phyloP scores from a whole-genome alignment of 2,329 filamentous ascomycete species.

The Thyridium curvatum region DNA sequence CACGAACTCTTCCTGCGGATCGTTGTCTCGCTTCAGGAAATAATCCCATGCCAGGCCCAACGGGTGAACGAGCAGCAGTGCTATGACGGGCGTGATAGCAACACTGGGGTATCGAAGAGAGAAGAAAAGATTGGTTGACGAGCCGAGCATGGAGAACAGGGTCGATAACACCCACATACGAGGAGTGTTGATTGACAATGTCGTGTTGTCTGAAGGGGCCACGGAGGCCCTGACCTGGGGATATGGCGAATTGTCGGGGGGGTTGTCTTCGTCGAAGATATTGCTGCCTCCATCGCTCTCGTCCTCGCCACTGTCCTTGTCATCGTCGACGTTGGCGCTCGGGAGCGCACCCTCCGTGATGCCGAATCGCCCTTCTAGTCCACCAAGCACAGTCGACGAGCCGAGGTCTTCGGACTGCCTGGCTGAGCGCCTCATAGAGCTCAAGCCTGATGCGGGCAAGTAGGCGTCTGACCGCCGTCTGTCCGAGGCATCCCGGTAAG shows the following conservation, averaged over 20 bases:
- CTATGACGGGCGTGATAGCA: conserved; percentile 83
- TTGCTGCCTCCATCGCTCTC: conserved; percentile 19
- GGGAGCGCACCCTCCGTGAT: conserved; percentile 41
- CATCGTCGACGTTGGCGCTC: conserved; percentile 36
- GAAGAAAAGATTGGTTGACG: conserved; percentile 82
- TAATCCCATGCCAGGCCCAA: conserved; percentile 76
- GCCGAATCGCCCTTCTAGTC: conserved; percentile 47
- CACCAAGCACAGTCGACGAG: conserved; percentile 42
- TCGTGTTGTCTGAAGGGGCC: conserved; percentile 65
- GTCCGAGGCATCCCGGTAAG: conserved; percentile 3
- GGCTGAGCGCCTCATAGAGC: conserved; percentile 21
- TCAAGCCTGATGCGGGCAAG: conserved; percentile 8
- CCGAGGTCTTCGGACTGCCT: conserved; percentile 43
- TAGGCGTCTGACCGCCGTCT: conserved; percentile 2
- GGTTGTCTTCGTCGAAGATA: conserved; percentile 38
- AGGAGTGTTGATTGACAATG: conserved; percentile 78
- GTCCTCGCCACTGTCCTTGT: conserved; percentile 19
- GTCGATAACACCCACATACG: conserved; percentile 83
- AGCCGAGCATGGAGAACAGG: conserved; percentile 73
- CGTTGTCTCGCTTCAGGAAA: conserved; percentile 58
- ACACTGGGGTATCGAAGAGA: conserved; percentile 86
- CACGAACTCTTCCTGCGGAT: conserved; percentile 40
- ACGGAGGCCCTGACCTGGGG: conserved; percentile 77
- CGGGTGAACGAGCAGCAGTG: conserved; percentile 76
- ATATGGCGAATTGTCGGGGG: conserved; percentile 67